phyloP scores from a whole-genome alignment of 1,284 basidiomycete species.

The Malassezia cuniculi region DNA sequence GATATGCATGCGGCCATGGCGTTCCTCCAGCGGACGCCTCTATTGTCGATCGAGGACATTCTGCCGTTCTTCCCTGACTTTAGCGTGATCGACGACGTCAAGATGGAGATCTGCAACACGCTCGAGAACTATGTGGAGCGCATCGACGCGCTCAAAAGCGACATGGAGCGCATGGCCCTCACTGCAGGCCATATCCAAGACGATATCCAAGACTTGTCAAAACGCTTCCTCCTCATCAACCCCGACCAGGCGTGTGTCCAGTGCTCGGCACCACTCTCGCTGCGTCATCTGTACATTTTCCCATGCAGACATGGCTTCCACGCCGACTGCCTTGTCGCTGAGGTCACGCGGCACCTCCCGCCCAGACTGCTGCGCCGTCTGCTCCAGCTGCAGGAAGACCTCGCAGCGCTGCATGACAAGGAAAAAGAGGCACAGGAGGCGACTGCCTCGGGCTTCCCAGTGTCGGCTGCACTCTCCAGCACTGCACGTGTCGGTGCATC shows the following conservation, averaged over 20 bases:
- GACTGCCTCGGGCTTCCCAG: slow-evolving; percentile 15
- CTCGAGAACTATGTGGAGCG: slow-evolving; percentile 84
- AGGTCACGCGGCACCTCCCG: slow-evolving; percentile 35
- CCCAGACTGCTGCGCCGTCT: slow-evolving; percentile 31
- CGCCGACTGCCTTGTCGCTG: slow-evolving; percentile 42
- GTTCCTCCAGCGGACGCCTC: slow-evolving; percentile 81
- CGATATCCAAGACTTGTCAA: slow-evolving; percentile 71
- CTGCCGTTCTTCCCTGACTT: slow-evolving; percentile 99
- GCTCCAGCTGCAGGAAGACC: slow-evolving; percentile 29
- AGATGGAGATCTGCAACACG: slow-evolving; percentile 91
- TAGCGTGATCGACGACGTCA: slow-evolving; percentile 98
- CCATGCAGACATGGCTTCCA: slow-evolving; percentile 78
- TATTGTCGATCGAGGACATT: slow-evolving; percentile 96
- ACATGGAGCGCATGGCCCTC: slow-evolving; percentile 89
- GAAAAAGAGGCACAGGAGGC: slow-evolving; percentile 5
- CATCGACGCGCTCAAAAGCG: slow-evolving; percentile 76
- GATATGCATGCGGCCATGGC: slow-evolving; percentile 96
- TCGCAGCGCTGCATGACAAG: slow-evolving; percentile 2
- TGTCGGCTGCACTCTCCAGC: slow-evolving; percentile 18
- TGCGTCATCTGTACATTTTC: slow-evolving; percentile 92
- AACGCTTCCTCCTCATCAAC: slow-evolving; percentile 86
- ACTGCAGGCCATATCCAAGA: slow-evolving; percentile 85
- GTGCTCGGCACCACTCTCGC: slow-evolving; percentile 63
- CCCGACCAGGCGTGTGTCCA: slow-evolving; percentile 70
- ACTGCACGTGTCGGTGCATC: slow-evolving; percentile 11